Base-by-base conservation (phyloP, 2,329 filamentous ascomycete genomes). In the Exserohilum rostratum region DNA sequence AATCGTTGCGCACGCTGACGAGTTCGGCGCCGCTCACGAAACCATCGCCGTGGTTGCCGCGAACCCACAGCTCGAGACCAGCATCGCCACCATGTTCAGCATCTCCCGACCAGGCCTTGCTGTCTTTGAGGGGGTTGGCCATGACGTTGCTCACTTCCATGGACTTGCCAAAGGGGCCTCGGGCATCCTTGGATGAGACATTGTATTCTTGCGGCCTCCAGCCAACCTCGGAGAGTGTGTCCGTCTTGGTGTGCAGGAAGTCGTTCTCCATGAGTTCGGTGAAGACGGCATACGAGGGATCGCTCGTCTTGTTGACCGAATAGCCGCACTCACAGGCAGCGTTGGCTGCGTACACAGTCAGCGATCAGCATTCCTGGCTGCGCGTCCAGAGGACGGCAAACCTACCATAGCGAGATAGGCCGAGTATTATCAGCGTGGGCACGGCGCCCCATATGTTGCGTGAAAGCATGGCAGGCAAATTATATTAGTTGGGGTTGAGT, bases 301-400 rank as follows among this genome's bases (percentile, higher is more conserved):
- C 74, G 40, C 75, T 67, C n/a, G 77, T 79, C 34, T 79, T 74
- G 56, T 77, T 78, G 39, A 87, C 74, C 3, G 82, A 82, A 72
- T 91, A 93, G 46, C 90, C 90, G 69, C 90, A 93, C 65, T 89
- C 84, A 76, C 90, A 93, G 57, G 81, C 79, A 5, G 82, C 81
- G 37, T 65, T 62, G 37, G 68, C 75, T 76, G 54, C 45, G 42
- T 25, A 34, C 15, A 31, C 25, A 31, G 43, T 25, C 37, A 15
- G 29, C 22, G 20, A 11, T 9, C 11, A 45, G 22, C 7, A 17
- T 11, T 6, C 10, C 7, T 10, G 15, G 17, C 15, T 18, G 34
- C 38, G 38, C 18, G n/a, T n/a, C 15, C 43, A 31, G 39, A 40
- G 34, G 40, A 35, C 30, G 20, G 47, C 10, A 29, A 22, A 69